Evolutionary conservation across 1,284 basidiomycete genomes (phyloP), one percentile per base, ranked within the genome.

Genomic region (Afroboletus lepidellus): DNA sequence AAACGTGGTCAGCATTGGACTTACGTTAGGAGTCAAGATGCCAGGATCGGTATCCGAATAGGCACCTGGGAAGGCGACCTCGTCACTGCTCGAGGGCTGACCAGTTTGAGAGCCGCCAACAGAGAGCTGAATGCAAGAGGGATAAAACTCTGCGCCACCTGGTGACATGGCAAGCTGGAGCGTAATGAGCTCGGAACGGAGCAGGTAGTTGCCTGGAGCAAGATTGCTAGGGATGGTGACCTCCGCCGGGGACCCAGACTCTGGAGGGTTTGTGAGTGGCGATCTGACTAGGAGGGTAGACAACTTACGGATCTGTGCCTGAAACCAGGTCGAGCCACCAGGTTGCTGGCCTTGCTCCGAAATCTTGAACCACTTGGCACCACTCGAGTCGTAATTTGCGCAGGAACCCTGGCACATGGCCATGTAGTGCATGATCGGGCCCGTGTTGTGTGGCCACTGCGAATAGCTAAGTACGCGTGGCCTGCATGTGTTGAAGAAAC

Each of bases 121-220:
- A 9, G 63, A 69, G 51, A 90, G 52, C 61, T 90, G 87, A 3
- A 77, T 66, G 66, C 87, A 90, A 21, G 78, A 76, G 0, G 81
- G 79, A 64, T 89, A 90, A 72, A 86, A 89, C 67, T 90, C 86
- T n/a, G 83, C 85, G 21, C 81, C 83, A 8, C 81, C 80, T 3
- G 37, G 0, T 6, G 60, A 43, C 47, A 58, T 65, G 16, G 78
- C 87, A 32, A 79, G 70, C 57, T 90, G 87, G 15, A 89, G 78
- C 3, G 82, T 73, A 59, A 90, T 83, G 65, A 90, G 75, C 66
- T 90, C 87, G 62, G 85, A 80, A 2, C 88, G 83, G 57, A 90
- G 66, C 51, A 90, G 70, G 64, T 90, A 90, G 60, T 81, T 75
- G 5, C 87, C 87, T 0, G 83, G 60, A 8, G 77, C 74, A 45